These are phyloP conservation scores for Colletotrichum tropicale DNA, from an alignment of 2,329 filamentous ascomycete species.

Conservation along the genomic window DNA sequence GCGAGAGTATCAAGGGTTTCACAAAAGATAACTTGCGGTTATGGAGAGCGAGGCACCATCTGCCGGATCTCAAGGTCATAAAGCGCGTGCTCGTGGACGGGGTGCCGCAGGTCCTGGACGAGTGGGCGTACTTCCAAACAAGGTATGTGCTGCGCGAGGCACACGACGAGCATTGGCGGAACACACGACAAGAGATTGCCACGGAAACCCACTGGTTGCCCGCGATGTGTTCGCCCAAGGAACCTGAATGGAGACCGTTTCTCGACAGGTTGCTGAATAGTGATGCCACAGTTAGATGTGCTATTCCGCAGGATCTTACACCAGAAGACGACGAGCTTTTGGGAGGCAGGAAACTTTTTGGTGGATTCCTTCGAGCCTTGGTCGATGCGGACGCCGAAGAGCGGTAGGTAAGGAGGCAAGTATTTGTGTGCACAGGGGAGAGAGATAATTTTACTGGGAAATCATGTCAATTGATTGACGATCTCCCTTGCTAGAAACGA, in stretches of 20 bases:
- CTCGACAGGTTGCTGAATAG: background rate
- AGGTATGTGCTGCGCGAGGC: background rate
- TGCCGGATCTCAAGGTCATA: background rate
- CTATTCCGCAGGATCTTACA: background rate
- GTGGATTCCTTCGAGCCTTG: background rate
- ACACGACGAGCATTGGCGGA: background rate
- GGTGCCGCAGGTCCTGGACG: rapidly evolving
- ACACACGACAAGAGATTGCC: rapidly evolving
- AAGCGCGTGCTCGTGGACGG: rapidly evolving
- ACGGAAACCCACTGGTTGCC: background rate
- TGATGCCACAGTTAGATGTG: background rate
- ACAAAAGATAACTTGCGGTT: background rate
- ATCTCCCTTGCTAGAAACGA: background rate
- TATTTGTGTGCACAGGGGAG: background rate
- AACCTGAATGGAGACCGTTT: background rate
- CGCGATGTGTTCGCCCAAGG: background rate
- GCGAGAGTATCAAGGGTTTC: rapidly evolving
- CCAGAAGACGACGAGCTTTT: background rate
- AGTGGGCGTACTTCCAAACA: background rate
- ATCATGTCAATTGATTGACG: background rate
- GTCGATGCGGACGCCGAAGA: background rate
- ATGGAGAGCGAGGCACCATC: background rate
- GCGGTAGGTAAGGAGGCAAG: background rate
- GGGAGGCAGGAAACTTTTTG: background rate
- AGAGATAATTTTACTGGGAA: background rate